A percentile compares a stretch with the other conserved stretches of the same genome.
phyloP scores from a whole-genome alignment of 805 yeast species.

The Myxozyma neglecta region DNA sequence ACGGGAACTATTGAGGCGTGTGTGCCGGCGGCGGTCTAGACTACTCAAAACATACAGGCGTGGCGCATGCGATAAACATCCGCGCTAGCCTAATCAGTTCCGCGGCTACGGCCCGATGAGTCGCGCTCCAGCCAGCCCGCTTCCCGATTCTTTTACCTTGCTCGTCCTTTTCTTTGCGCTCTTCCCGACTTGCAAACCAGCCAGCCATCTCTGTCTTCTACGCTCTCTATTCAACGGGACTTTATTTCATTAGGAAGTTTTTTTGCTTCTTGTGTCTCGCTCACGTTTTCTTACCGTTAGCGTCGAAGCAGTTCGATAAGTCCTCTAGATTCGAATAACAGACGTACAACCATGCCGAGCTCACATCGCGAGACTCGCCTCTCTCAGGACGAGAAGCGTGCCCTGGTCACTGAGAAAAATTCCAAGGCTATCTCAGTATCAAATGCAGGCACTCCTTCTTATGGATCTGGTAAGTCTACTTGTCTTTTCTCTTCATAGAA shows the following conservation, averaged over 20 bases:
- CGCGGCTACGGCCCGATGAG: constrained; percentile 2
- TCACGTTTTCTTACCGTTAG: background rate
- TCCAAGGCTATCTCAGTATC: constrained; percentile 11
- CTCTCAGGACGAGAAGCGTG: constrained; percentile 27
- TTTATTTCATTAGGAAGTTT: too few relatives aligned
- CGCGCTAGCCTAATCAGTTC: constrained; percentile 1
- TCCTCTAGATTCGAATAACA: background rate
- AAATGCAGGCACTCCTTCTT: constrained; percentile 2
- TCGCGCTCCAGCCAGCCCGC: constrained; percentile 10
- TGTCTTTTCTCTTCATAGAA: background rate
- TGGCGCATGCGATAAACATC: constrained; percentile 13
- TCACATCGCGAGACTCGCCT: constrained; percentile 7
- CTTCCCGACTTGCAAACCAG: background rate
- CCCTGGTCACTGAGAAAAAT: constrained; percentile 17
- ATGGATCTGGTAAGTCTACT: constrained; percentile 16
- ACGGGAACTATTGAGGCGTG: background rate
- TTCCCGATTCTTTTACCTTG: constrained; percentile 6
- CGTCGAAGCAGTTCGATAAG: background rate
- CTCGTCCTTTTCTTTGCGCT: background rate
- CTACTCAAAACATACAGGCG: background rate
- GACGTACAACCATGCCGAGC: constrained; percentile 1
- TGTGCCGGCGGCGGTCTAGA: constrained; percentile 1
- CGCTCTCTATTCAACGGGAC: background rate
- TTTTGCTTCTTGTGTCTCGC: background rate
- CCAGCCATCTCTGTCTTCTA: background rate